Evolutionary conservation across 768 basidiomycete genomes (phyloP), one percentile per base, ranked within the genome.

Genomic region (Calocera viscosa): DNA sequence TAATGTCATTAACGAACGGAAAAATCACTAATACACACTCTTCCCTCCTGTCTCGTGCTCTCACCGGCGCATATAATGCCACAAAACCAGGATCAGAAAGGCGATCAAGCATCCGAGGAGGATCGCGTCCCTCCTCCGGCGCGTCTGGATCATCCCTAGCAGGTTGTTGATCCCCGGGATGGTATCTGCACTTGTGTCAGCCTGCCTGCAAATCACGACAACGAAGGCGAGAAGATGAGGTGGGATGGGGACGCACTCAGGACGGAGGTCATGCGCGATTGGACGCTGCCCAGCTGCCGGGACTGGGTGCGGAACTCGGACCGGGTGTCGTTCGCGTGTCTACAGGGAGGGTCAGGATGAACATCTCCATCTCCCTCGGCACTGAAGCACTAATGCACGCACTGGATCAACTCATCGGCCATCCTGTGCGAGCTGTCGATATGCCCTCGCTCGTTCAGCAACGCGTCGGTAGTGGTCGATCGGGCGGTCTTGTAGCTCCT

Each of bases 281-380:
- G 93, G 70, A 99, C 91, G 17, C 86, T 82, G 10, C 84, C 78
- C 41, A 99, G 77, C 24, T 88, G 84, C 12, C 81, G 75, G 34
- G 93, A 81, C 76, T 99, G 96, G 49, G 86, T 83, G 30, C 83
- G 79, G 77, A 99, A 97, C 76, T 97, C 95, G 24, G 91, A 84
- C 33, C 96, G 87, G 1, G 95, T 97, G 73, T 93, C 96, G 73
- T 97, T 94, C 32, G 95, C 96, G 85, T 98, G 96, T 49, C 94
- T 97, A 17, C 2, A 34, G 30, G 22, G 47, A 1, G 64, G 30
- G 17, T 67, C 14, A 24, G 11, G 30, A 28, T 17, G 38, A 47
- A 63, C 12, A 24, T 33, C 22, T 19, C 65, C 1, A 47, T 8
- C 22, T 38, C 12, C 30, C 26, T 40, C 3, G 14, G 32, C n/a